These are phyloP conservation scores for Solanum chiquidenum DNA, from an alignment of 257 asterid genomes.

Conservation along the genomic window DNA sequence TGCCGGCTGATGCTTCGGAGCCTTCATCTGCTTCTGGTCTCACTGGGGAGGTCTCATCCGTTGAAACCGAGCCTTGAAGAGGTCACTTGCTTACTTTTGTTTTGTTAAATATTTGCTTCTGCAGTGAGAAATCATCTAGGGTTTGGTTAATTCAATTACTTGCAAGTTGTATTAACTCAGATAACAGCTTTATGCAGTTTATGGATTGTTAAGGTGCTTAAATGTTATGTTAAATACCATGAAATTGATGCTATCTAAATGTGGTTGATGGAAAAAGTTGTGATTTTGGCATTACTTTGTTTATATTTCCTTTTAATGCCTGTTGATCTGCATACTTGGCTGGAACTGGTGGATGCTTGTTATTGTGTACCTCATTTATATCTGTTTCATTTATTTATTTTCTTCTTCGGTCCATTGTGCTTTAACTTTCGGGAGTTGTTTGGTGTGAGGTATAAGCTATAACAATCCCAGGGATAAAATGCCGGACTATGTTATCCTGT, in stretches of 20 bases:
- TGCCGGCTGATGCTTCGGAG: conserved; percentile 6
- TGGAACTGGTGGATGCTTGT: background rate
- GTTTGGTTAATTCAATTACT: background rate
- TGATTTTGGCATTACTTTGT: background rate
- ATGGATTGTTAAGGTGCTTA: background rate
- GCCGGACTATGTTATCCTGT: background rate
- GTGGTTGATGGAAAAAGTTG: background rate
- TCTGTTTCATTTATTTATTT: background rate
- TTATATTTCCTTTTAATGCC: background rate
- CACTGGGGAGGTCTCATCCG: conserved; percentile 38
- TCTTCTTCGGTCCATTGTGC: background rate
- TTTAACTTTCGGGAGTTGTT: no score
- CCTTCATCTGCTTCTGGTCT: conserved; percentile 40
- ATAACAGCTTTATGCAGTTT: background rate
- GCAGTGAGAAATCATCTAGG: background rate
- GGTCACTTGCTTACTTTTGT: background rate
- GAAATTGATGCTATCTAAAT: background rate
- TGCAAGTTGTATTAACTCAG: background rate
- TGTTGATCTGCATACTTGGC: background rate
- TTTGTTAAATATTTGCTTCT: background rate
- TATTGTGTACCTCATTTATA: background rate
- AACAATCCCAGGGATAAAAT: background rate
- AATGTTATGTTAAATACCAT: background rate
- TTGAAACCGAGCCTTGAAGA: conserved; percentile 13
- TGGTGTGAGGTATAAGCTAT: background rate